Conservation (phyloP, 176 grass and related monocot species). For the Aegilops speltoides region DNA sequence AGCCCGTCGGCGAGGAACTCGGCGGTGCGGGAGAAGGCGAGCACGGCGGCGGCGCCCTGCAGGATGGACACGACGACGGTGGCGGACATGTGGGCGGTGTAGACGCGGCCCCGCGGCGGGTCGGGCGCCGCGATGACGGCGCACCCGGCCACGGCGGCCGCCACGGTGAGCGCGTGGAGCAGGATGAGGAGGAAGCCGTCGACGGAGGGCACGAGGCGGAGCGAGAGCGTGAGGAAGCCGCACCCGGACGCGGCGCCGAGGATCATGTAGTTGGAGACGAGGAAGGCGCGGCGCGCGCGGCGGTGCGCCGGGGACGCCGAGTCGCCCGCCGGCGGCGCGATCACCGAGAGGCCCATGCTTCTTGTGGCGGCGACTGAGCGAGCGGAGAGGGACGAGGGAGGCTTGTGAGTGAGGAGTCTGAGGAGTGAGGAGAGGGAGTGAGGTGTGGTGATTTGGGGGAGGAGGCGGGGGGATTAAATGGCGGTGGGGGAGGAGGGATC, state of each 20-base stretch:
- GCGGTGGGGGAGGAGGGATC: neutral
- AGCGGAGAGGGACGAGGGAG: neutral
- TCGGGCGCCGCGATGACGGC: conserved; percentile 65
- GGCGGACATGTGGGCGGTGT: conserved; percentile 77
- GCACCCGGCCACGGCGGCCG: conserved; percentile 73
- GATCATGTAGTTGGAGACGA: conserved; percentile 92
- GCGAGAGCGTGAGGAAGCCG: conserved; percentile 95
- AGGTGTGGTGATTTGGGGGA: neutral
- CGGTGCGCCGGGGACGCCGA: conserved; percentile 60
- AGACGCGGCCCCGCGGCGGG: conserved; percentile 50
- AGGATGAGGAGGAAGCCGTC: conserved; percentile 94
- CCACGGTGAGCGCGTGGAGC: conserved; percentile 82
- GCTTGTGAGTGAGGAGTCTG: neutral
- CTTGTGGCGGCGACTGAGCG: neutral
- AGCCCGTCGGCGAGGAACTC: conserved; percentile 72
- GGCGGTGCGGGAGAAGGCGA: conserved; percentile 69
- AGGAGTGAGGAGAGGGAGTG: conserved; percentile 14
- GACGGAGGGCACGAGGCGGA: conserved; percentile 86
- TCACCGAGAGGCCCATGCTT: conserved; percentile 71
- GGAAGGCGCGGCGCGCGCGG: conserved; percentile 67
- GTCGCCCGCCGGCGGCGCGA: conserved; percentile 60
- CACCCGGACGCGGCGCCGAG: conserved; percentile 88
- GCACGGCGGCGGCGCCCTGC: conserved; percentile 79
- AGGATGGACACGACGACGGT: conserved; percentile 83
- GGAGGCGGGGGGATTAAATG: conserved; percentile 40